Percentiles rank a stretch among this genome's conserved stretches.
Evolutionary conservation across 257 asterid genomes (phyloP).

Genomic region (Eucommia ulmoides): DNA sequence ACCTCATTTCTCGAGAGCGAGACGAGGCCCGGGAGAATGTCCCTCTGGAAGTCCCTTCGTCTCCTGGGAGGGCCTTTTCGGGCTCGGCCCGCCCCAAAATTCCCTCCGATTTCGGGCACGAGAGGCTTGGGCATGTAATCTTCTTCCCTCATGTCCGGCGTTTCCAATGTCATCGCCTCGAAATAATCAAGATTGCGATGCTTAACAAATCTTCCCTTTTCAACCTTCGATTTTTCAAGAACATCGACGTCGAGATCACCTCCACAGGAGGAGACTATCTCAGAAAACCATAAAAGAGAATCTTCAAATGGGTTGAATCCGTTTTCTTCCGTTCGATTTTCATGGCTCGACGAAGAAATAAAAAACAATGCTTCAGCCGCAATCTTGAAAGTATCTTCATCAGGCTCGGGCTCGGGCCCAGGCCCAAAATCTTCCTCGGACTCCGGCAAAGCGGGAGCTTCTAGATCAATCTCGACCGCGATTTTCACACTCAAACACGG

Average conservation of each 20-base stretch:
- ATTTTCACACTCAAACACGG: slow-evolving; percentile 23
- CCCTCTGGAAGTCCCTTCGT: slow-evolving; percentile 50
- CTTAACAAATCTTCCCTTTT: slow-evolving; percentile 13
- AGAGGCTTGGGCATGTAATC: slow-evolving; percentile 9
- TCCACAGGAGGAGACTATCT: slow-evolving; percentile 21
- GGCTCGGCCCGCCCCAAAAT: slow-evolving; percentile 16
- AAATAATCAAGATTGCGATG: slow-evolving; percentile 52
- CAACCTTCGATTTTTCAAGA: neutral
- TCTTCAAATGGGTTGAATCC: slow-evolving; percentile 10
- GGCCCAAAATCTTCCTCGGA: slow-evolving; percentile 2
- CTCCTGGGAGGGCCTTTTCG: slow-evolving; percentile 46
- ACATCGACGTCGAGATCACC: slow-evolving; percentile 5
- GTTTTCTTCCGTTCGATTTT: slow-evolving; percentile 4
- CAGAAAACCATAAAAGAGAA: slow-evolving; percentile 50
- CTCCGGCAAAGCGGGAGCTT: slow-evolving; percentile 31
- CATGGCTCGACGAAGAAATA: slow-evolving; percentile 22
- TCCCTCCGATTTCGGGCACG: slow-evolving; percentile 17
- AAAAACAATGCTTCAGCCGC: slow-evolving; percentile 71
- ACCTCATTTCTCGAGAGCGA: slow-evolving; percentile 52
- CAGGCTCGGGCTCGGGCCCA: slow-evolving; percentile 6
- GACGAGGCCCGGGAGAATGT: slow-evolving; percentile 50
- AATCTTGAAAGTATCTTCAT: slow-evolving; percentile 26
- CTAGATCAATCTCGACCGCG: slow-evolving; percentile 42
- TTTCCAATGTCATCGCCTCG: slow-evolving; percentile 49
- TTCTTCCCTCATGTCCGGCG: slow-evolving; percentile 39